A percentile compares a stretch with the other conserved stretches of the same genome.
phyloP scores from a whole-genome alignment of 768 basidiomycete species.

The Austroboletus eburneus region DNA sequence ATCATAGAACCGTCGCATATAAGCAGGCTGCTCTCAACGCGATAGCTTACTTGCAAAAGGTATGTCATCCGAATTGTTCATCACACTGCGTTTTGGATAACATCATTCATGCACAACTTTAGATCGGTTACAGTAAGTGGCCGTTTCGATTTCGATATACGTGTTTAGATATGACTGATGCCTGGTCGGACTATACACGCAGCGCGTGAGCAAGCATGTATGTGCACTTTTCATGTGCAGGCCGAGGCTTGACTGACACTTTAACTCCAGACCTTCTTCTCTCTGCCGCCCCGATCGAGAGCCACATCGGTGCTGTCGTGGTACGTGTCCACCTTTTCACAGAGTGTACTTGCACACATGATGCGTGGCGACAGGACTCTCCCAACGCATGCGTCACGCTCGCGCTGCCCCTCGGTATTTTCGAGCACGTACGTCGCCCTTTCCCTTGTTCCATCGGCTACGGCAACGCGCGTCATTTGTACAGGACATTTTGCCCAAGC shows the following conservation, averaged over 20 bases:
- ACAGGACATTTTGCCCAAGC: conserved; percentile 65
- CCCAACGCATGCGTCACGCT: conserved; percentile 78
- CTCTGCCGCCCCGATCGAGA: conserved; percentile 66
- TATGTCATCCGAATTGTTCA: conserved; percentile 24
- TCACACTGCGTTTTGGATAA: no score
- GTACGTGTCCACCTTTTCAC: conserved; percentile 35
- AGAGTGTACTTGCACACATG: neutral
- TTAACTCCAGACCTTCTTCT: conserved; percentile 53
- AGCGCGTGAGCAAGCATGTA: conserved; percentile 79
- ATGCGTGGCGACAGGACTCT: conserved; percentile 45
- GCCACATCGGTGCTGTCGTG: conserved; percentile 66
- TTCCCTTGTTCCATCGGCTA: neutral
- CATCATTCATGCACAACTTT: conserved; percentile 2
- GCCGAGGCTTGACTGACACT: neutral
- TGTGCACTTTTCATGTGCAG: conserved; percentile 6
- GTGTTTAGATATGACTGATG: conserved; percentile 1
- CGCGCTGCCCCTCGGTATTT: conserved; percentile 72
- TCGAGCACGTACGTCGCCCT: conserved; percentile 51
- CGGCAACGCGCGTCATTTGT: neutral
- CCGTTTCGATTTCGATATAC: neutral
- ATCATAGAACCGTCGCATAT: conserved; percentile 63
- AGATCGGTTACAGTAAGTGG: conserved; percentile 69
- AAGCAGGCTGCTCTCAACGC: conserved; percentile 77
- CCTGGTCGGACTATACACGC: neutral
- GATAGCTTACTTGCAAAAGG: conserved; percentile 70